phyloP scores from a whole-genome alignment of 352 stramenopile species.

The Phytophthora sp. region DNA sequence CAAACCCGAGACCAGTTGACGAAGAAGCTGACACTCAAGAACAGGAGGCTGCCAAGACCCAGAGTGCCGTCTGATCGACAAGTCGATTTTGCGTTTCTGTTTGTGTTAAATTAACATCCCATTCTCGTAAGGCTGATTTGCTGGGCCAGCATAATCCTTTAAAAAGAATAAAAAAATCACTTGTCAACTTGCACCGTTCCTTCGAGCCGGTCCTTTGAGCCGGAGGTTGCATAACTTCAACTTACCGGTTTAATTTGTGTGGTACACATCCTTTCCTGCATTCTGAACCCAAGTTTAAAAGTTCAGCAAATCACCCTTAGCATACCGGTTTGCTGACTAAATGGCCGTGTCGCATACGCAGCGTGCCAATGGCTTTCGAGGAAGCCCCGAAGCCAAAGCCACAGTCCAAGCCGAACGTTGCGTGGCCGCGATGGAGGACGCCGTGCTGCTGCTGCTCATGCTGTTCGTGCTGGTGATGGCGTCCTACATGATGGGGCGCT shows the following conservation, averaged over 20 bases:
- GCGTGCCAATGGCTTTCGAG: slow-evolving; percentile 10
- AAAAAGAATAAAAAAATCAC: too few relatives aligned
- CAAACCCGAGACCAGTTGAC: slow-evolving; percentile 8
- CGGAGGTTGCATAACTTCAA: slow-evolving; percentile 22
- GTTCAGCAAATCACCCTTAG: slow-evolving; percentile 22
- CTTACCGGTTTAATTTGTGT: slow-evolving; percentile 19
- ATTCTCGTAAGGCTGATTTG: too few relatives aligned
- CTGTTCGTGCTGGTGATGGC: slow-evolving; percentile 89
- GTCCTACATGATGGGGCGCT: slow-evolving; percentile 87
- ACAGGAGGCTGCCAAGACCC: slow-evolving; percentile 40
- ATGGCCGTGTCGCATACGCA: slow-evolving; percentile 11
- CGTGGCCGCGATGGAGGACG: slow-evolving; percentile 83
- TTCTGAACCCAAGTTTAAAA: slow-evolving; percentile 20
- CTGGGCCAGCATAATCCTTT: too few relatives aligned
- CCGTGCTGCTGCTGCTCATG: slow-evolving; percentile 83
- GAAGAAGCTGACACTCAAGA: slow-evolving; percentile 5
- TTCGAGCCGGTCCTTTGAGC: too few relatives aligned
- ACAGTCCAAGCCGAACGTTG: not conserved
- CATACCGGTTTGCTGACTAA: slow-evolving; percentile 16
- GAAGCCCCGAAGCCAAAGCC: slow-evolving; percentile 11
- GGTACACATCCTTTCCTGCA: slow-evolving; percentile 16
- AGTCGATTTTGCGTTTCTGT: not conserved
- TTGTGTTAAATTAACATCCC: too few relatives aligned
- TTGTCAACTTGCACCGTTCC: too few relatives aligned
- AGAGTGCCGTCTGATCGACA: slow-evolving; percentile 43